Conservation (phyloP, 306 rosid species). For the Datisca glomerata region DNA sequence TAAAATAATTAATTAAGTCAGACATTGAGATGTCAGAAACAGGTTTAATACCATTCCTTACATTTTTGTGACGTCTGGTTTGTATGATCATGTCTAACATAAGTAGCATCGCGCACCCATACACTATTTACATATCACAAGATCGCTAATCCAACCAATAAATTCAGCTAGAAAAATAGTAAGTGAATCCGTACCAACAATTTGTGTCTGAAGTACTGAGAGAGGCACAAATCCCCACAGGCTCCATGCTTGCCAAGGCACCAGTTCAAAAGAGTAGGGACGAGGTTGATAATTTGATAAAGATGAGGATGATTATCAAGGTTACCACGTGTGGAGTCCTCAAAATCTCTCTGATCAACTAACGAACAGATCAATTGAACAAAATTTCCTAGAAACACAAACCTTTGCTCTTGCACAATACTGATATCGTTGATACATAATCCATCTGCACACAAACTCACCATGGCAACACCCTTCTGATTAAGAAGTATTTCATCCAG, state of each 20-base stretch:
- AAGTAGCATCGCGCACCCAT: not conserved
- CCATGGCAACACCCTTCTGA: constrained; percentile 11
- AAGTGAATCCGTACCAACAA: constrained; percentile 49
- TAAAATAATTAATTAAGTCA: too few relatives aligned
- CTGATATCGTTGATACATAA: constrained; percentile 2
- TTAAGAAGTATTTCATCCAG: constrained; percentile 24
- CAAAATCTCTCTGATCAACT: constrained; percentile 37
- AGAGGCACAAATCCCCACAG: constrained; percentile 17
- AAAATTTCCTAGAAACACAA: constrained; percentile 57
- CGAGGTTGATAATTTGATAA: constrained; percentile 27
- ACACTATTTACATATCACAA: not conserved
- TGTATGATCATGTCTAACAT: too few relatives aligned
- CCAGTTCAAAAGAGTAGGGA: constrained; percentile 55
- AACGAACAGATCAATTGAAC: constrained; percentile 70
- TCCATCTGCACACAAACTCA: constrained; percentile 16
- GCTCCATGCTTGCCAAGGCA: constrained; percentile 39
- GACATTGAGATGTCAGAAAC: too few relatives aligned
- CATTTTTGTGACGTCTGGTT: too few relatives aligned
- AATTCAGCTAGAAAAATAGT: constrained; percentile 3
- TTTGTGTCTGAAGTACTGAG: constrained; percentile 74
- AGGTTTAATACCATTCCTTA: too few relatives aligned
- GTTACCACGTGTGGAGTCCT: constrained; percentile 33
- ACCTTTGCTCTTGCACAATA: constrained; percentile 16
- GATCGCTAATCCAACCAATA: not conserved
- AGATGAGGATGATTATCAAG: constrained; percentile 25